These are phyloP conservation scores for Talaromyces ruber DNA, from an alignment of 495 filamentous ascomycete genomes.

Conservation along the genomic window DNA sequence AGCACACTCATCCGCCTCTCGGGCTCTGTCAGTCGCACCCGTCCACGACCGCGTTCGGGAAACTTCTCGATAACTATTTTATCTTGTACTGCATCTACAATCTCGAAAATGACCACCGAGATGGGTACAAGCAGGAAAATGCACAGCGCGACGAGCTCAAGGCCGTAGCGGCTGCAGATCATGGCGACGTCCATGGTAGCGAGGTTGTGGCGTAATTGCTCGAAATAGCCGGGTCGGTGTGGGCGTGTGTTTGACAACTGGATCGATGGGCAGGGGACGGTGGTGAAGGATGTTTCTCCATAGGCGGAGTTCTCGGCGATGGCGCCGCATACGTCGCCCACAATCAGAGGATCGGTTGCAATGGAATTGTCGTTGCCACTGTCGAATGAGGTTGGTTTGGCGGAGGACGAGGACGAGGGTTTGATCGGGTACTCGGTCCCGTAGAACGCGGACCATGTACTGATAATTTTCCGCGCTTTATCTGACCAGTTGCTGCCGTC, in stretches of 20 bases:
- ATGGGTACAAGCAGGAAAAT: conserved; percentile 18
- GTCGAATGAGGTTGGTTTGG: background rate
- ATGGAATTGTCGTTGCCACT: background rate
- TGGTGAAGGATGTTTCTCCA: background rate
- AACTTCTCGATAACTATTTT: conserved; percentile 10
- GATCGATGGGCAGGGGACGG: background rate
- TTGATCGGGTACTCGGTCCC: background rate
- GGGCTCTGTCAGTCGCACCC: conserved; percentile 10
- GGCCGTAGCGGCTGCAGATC: conserved; percentile 9
- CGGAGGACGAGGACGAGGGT: background rate
- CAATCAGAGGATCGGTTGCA: background rate
- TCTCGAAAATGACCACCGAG: conserved; percentile 14
- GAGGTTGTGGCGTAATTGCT: background rate
- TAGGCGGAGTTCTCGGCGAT: background rate
- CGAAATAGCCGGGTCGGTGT: background rate
- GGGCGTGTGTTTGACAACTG: background rate
- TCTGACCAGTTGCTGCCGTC: background rate
- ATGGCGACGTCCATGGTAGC: background rate
- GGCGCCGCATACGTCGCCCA: background rate
- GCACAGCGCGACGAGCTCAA: conserved; percentile 13
- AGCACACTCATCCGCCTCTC: conserved; percentile 13
- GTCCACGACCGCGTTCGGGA: conserved; percentile 12
- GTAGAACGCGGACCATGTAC: background rate
- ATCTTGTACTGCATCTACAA: conserved; percentile 10
- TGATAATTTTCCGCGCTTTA: background rate